Evolutionary conservation across 306 rosid species (phyloP), one percentile per base, ranked within the genome.

Genomic region (Erythrophleum fordii): DNA sequence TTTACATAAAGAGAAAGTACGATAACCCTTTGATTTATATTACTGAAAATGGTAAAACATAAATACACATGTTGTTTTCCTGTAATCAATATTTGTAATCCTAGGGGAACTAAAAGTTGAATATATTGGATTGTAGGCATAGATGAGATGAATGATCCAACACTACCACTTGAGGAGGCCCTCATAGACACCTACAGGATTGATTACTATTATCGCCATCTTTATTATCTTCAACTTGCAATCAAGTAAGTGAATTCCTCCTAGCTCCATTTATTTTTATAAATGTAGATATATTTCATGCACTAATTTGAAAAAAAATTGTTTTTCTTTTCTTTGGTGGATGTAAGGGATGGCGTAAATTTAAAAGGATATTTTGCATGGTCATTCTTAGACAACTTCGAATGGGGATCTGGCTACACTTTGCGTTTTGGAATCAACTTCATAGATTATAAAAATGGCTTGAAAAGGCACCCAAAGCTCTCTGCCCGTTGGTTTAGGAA

Each of bases 151-250:
- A n/a, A 52, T 10, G 23, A 35, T 65, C 49, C 71, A 13, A 41
- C 53, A 12, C 34, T 68, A 1, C 22, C 73, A 68, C 73, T 68
- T 42, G 73, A 68, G 35, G 53, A 68, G 46, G 73, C 73, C 34
- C 73, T 68, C 17, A 2, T 11, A 22, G 72, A 68, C 23, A 68
- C 35, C 16, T 22, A 68, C 0, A 68, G 73, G 16, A 68, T 68
- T 22, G 53, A 68, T 42, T 68, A 52, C 25, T 52, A 52, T n/a
- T 52, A 52, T 52, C 59, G 25, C 8, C 59, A 52, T 52, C 59
- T 52, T 52, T 52, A 51, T 18, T 51, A 52, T 52, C 59, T 52
- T 52, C 23, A 52, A 52, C 59, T 18, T 52, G 59, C 59, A 11
- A 66, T 23, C 44, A 34, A 65, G 71, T 23, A n/a, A 37, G 71